Base-by-base conservation (phyloP, 148 eudicot genomes). In the Chenopodium berlandieri region DNA sequence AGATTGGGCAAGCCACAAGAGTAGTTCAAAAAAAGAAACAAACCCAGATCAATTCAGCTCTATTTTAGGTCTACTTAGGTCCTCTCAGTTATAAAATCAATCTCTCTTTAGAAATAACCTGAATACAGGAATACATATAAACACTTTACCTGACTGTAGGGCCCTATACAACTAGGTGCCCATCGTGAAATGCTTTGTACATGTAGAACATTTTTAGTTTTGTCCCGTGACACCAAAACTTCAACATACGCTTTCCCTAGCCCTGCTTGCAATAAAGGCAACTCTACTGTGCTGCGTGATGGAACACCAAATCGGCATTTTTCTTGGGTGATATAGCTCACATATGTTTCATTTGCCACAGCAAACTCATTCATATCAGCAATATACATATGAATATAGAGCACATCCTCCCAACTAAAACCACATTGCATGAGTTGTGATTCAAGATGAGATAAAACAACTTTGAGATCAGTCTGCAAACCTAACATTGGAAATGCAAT, bases 151-250 rank as follows among this genome's bases (percentile, higher is more conserved):
- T 95, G 99, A 85, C 99, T 95, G 84, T 95, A 95, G 14, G 99
- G 99, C 75, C 99, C 99, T 48, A 95, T 95, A 80, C 97, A 91
- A 84, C 99, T 95, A 80, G 99, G 99, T 76, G 99, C 99, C 99
- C 99, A 95, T 77, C 88, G 85, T 11, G 99, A 95, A 83, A 95
- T 94, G 86, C 99, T 95, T 73, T 95, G 99, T n/a, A 95, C 98
- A 84, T 95, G 99, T 88, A 95, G 87, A 80, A 95, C 99, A 79
- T 86, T 90, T 87, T 94, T 95, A 80, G 86, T 84, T 72, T 84
- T 85, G 73, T 94, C 92, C 80, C 80, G 88, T 76, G 98, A 91
- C 80, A 91, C 97, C 87, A 95, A 80, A 60, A 94, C 92, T 87
- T 95, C 99, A 87, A 92, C 68, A 81, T 90, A 95, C 22, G 93